phyloP scores from a whole-genome alignment of 2,329 filamentous ascomycete genomes.

The Tolypocladium guangdongense region DNA sequence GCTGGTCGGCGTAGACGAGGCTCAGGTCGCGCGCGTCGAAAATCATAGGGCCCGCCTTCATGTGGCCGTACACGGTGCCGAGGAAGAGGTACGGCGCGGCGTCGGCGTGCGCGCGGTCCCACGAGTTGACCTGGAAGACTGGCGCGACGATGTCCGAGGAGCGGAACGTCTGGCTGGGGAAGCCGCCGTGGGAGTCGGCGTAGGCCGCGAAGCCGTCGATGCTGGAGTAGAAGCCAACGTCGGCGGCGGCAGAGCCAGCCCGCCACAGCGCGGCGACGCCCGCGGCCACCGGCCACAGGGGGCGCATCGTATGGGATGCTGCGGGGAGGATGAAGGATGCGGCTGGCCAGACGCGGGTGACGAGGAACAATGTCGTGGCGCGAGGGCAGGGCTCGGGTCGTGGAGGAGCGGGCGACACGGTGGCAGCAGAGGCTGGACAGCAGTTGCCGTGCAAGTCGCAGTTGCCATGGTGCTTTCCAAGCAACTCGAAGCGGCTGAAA shows the following conservation, averaged over 20 bases:
- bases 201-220: not conserved
- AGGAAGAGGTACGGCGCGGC: slow-evolving; percentile 22
- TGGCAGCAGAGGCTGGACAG: not conserved
- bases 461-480: not conserved
- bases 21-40: slow-evolving; percentile 22
- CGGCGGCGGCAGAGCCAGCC: not conserved
- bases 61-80: slow-evolving; percentile 11
- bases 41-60: slow-evolving; percentile 21
- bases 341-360: not conserved
- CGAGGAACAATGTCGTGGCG: not conserved
- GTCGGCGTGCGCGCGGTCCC: slow-evolving; percentile 14
- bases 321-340: not conserved
- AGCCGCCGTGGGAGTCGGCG: slow-evolving; percentile 5
- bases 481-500: no score
- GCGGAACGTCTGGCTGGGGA: slow-evolving; percentile 21
- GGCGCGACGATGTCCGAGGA: slow-evolving; percentile 22
- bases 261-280: not conserved
- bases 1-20: slow-evolving; percentile 25
- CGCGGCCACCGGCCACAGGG: not conserved
- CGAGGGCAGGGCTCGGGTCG: not conserved
- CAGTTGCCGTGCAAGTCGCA: not conserved
- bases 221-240: not conserved
- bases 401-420: no score
- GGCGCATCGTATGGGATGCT: not conserved
- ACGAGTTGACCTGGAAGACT: slow-evolving; percentile 21